These are phyloP conservation scores for Coemansia sp. DNA, from an alignment of 192 early-diverging fungal species.

Conservation along the genomic window DNA sequence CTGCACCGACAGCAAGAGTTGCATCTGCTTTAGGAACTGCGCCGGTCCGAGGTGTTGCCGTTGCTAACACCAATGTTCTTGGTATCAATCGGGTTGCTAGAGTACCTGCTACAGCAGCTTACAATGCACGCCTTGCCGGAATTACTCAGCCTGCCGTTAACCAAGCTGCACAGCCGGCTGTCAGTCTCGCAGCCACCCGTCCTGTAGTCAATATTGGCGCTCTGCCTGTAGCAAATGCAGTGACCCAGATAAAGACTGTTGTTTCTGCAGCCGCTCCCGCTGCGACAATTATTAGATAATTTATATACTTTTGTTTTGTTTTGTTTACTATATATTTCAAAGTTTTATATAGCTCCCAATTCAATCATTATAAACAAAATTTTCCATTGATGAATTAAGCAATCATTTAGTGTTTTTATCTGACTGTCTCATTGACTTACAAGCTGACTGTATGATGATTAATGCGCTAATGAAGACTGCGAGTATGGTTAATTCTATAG, in stretches of 20 bases:
- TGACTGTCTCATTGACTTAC: too few relatives aligned
- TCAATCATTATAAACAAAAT: too few relatives aligned
- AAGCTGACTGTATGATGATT: too few relatives aligned
- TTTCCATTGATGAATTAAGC: too few relatives aligned
- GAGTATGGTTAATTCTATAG: too few relatives aligned
- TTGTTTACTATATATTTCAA: neutral
- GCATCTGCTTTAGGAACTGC: neutral
- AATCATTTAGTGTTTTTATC: too few relatives aligned
- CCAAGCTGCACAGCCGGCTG: neutral
- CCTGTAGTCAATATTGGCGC: neutral
- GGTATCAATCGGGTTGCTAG: neutral
- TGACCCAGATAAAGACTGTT: neutral
- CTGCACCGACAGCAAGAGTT: neutral
- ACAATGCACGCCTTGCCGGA: neutral
- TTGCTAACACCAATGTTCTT: neutral
- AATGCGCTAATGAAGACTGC: too few relatives aligned
- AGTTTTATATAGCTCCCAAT: neutral
- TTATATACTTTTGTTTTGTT: neutral
- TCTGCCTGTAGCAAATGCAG: neutral
- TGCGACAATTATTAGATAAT: neutral
- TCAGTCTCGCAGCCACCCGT: neutral
- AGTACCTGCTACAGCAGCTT: neutral
- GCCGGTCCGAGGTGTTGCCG: neutral
- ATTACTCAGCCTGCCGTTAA: slow-evolving; percentile 1
- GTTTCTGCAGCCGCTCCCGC: neutral